phyloP scores from a whole-genome alignment of 176 grass and related monocot genomes.

The Triticum turgidum region DNA sequence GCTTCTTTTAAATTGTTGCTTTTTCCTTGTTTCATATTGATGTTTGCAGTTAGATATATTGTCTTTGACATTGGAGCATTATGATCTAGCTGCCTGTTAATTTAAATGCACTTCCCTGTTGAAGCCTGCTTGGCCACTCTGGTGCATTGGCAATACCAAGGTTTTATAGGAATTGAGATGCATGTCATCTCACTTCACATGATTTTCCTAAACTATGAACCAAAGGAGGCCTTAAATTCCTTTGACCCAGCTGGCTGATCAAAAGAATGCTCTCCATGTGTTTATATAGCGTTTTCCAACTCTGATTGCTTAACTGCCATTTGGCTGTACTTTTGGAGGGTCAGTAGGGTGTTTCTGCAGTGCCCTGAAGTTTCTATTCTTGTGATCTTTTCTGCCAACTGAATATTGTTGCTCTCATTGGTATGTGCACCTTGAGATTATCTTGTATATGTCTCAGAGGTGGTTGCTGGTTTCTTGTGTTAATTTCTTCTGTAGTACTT shows the following conservation, averaged over 20 bases:
- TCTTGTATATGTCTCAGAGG: too few species aligned
- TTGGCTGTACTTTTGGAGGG: too few species aligned
- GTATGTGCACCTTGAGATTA: too few species aligned
- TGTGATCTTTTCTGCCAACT: not conserved
- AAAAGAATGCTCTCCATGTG: not conserved
- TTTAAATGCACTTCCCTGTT: not conserved
- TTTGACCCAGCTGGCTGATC: not conserved
- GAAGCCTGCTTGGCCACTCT: not conserved
- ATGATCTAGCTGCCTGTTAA: not conserved
- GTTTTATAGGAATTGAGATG: not conserved
- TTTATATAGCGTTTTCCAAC: not conserved
- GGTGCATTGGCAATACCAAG: not conserved
- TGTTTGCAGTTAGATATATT: not conserved
- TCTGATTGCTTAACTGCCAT: not conserved
- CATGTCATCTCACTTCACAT: too few species aligned
- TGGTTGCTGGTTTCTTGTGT: too few species aligned
- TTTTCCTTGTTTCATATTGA: not conserved
- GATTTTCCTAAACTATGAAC: too few species aligned
- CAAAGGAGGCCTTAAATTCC: not conserved
- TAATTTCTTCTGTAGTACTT: not conserved
- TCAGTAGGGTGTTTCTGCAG: too few species aligned
- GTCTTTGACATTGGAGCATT: not conserved
- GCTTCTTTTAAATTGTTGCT: not conserved
- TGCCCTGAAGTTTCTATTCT: too few species aligned
- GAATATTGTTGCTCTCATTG: not conserved